phyloP scores from a whole-genome alignment of 345 rosid species.

The Rubroshorea leprosula region DNA sequence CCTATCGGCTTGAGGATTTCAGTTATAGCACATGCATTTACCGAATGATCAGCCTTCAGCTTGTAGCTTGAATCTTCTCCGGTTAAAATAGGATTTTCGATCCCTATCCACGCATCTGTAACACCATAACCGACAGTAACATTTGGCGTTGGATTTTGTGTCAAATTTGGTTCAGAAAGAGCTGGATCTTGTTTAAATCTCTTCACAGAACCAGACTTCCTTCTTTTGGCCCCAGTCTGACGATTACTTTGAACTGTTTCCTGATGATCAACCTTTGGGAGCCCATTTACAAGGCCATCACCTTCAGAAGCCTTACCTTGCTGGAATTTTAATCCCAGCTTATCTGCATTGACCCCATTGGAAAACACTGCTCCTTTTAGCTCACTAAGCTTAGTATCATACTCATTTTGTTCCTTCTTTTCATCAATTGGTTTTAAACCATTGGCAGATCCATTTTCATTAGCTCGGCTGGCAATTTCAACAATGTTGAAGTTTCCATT shows the following conservation, averaged over 20 bases:
- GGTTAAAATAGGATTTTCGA: conserved; percentile 33
- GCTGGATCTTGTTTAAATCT: conserved; percentile 72
- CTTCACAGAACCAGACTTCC: conserved; percentile 93
- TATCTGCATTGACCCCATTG: conserved; percentile 41
- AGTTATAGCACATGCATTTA: conserved; percentile 33
- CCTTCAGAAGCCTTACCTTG: conserved; percentile 43
- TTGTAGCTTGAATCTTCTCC: conserved; percentile 32
- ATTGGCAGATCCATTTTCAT: conserved; percentile 39
- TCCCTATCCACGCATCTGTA: conserved; percentile 32
- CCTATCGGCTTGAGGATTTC: conserved; percentile 72
- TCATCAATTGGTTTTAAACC: conserved; percentile 28
- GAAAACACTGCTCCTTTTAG: conserved; percentile 46
- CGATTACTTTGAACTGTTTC: conserved; percentile 51
- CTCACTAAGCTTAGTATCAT: conserved; percentile 88
- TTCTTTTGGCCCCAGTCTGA: conserved; percentile 70
- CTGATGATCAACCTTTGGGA: conserved; percentile 36
- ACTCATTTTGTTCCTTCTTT: conserved; percentile 49
- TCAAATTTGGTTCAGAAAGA: conserved; percentile 23
- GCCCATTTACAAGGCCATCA: conserved; percentile 38
- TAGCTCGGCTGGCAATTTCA: conserved; percentile 28
- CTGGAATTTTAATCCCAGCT: conserved; percentile 37
- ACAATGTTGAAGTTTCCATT: conserved; percentile 26
- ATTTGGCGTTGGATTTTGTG: conserved; percentile 32
- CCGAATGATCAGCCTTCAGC: conserved; percentile 35
- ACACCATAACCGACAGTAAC: conserved; percentile 39